These are phyloP conservation scores for Pontederia crassipes DNA, from an alignment of 176 grass and related monocot species.

Conservation along the genomic window DNA sequence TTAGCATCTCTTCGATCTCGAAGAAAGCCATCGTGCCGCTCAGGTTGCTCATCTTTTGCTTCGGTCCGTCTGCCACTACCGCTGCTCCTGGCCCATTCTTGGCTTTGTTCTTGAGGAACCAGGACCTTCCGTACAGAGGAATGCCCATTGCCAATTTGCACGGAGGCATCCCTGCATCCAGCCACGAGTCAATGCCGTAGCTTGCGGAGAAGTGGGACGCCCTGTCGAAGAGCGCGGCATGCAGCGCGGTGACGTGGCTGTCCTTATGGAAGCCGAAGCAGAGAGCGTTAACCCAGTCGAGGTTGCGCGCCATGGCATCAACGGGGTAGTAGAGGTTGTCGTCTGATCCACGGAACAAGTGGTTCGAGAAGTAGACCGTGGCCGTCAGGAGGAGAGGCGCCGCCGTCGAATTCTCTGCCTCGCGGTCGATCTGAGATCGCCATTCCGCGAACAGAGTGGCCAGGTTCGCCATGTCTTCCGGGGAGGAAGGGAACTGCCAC, in stretches of 20 bases:
- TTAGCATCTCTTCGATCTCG: slow-evolving; percentile 49
- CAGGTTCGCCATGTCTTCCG: slow-evolving; percentile 49
- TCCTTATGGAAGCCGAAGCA: slow-evolving; percentile 49
- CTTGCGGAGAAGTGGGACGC: slow-evolving; percentile 66
- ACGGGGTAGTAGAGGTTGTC: slow-evolving; percentile 46
- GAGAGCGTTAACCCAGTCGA: slow-evolving; percentile 61
- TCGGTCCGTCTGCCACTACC: slow-evolving; percentile 46
- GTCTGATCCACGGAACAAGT: slow-evolving; percentile 36
- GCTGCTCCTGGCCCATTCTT: slow-evolving; percentile 45
- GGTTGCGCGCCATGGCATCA: slow-evolving; percentile 28
- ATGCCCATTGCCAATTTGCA: slow-evolving; percentile 66
- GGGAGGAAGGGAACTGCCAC: slow-evolving; percentile 39
- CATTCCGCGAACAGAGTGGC: slow-evolving; percentile 39
- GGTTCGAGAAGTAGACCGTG: slow-evolving; percentile 72
- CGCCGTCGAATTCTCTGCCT: slow-evolving; percentile 19
- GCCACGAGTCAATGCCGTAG: slow-evolving; percentile 81
- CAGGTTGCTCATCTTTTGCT: slow-evolving; percentile 52
- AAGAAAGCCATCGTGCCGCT: slow-evolving; percentile 58
- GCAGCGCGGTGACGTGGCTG: slow-evolving; percentile 32
- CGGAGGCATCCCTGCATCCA: slow-evolving; percentile 62
- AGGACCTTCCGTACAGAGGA: slow-evolving; percentile 55
- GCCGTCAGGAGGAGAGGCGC: slow-evolving; percentile 51
- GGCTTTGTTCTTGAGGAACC: slow-evolving; percentile 70
- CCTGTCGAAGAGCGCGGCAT: slow-evolving; percentile 69
- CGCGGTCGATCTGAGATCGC: slow-evolving; percentile 33